Percentiles rank a stretch among this genome's conserved stretches.
Conservation (phyloP, 805 yeast species). For the Wickerhamomyces xylosicus region DNA sequence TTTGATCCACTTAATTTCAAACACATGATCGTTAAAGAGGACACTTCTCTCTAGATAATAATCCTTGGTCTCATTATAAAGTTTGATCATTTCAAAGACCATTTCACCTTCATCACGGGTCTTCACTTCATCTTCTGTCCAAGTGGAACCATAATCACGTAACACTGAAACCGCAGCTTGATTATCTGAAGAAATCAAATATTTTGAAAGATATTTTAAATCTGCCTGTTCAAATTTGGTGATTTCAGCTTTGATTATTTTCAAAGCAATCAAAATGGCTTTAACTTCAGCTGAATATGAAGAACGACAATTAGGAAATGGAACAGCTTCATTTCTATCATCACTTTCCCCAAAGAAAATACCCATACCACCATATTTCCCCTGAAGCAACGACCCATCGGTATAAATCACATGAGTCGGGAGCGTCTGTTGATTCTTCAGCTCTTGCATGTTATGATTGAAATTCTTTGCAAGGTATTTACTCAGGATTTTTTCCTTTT, state of each 20-base stretch:
- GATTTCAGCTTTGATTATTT: conserved; percentile 25
- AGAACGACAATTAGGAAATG: conserved; percentile 40
- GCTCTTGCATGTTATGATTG: background rate
- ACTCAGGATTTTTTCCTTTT: conserved; percentile 1
- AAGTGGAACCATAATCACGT: conserved; percentile 43
- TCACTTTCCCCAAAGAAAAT: conserved; percentile 55
- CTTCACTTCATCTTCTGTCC: conserved; percentile 50
- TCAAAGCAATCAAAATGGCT: conserved; percentile 53
- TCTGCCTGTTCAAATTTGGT: conserved; percentile 10
- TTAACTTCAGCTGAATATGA: conserved; percentile 74
- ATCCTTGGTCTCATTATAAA: conserved; percentile 30
- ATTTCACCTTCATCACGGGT: conserved; percentile 22
- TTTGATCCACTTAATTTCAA: conserved; percentile 48
- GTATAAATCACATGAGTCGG: conserved; percentile 35
- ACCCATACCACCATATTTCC: conserved; percentile 71
- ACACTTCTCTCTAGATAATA: conserved; percentile 21
- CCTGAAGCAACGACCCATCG: conserved; percentile 64
- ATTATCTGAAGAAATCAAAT: conserved; percentile 59
- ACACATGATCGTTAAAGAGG: conserved; percentile 21
- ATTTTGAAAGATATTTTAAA: conserved; percentile 16
- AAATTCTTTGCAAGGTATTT: background rate
- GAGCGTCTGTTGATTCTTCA: conserved; percentile 5
- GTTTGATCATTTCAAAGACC: conserved; percentile 25
- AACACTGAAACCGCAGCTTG: conserved; percentile 49
- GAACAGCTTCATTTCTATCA: conserved; percentile 42